Evolutionary conservation across 345 rosid species (phyloP), one percentile per base, ranked within the genome.

Genomic region (Ricinus communis): DNA sequence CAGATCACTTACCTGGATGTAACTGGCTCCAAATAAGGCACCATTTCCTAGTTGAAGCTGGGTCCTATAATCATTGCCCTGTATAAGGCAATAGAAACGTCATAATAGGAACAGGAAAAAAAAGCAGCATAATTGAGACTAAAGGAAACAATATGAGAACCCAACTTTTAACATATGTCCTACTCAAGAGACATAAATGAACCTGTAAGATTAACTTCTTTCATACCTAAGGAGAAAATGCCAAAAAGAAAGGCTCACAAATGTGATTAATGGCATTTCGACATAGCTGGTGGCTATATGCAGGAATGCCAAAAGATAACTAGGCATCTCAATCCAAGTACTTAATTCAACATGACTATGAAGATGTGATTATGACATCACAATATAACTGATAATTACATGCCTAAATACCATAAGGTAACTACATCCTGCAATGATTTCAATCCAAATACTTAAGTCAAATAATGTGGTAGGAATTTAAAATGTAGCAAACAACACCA

Each of bases 1-100:
- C 43, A 60, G 72, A 55, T 33, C 76, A 38, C 61, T 68, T 80
- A 89, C 99, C 99, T 92, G 99, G 71, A 95, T 90, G 81, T 95
- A 95, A 80, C 79, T 95, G 50, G 96, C 97, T 70, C 99, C 98
- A 69, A 95, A 75, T 66, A 95, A 75, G 56, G 92, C 90, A 79
- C 88, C 93, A 77, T 88, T 88, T 53, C 96, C 98, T 40, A 89
- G 70, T 60, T 95, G 99, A 80, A 95, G 75, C 70, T 95, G 99
- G 45, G 89, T 75, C 82, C 96, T 81, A 85, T 80, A 92, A 79
- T 95, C 97, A 65, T 79, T 71, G 28, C 99, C 97, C 99, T 95
- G 78, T 53, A 65, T 9, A 47, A 71, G 60, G 27, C 38, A 57
- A 57, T 73, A 68, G 47, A 27, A n/a, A 43, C 13, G 19, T 33